Evolutionary conservation across 2,329 filamentous ascomycete genomes (phyloP), one percentile per base, ranked within the genome.

Genomic region (Penicillium brasilianum): DNA sequence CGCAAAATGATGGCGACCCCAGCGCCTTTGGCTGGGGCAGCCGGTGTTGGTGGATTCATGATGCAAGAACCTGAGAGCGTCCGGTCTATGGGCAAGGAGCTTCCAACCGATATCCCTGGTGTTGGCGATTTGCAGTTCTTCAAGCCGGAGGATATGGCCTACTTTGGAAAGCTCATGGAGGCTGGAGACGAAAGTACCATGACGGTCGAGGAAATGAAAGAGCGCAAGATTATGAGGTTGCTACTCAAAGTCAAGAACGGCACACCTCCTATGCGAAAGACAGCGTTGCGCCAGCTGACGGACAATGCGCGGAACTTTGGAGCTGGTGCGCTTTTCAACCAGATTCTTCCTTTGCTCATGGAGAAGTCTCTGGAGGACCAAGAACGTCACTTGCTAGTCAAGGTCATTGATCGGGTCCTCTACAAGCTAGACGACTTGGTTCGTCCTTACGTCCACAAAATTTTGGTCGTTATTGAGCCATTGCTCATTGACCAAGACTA

Each of bases 401-500:
- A 99, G 82, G 96, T 99, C 71, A 98, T 99, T 72, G 96, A 99
- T 76, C 90, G 95, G 79, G 93, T 99, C 62, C 87, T 99, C 7
- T 99, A 98, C 85, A 99, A 99, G 81, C 87, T 99, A 25, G 95
- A 98, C 75, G 95, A 99, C 71, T 85, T 98, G 66, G 95, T 99
- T 57, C 88, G 95, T 43, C 95, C 95, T 22, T 99, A 94, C 66
- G 94, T 97, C 16, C 96, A 99, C 82, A 98, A 98, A 82, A 99
- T 99, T 64, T 80, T 99, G 60, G 95, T 99, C 56, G 95, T 99
- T 74, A 99, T 99, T 71, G 96, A 99, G 78, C 95, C 95, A n/a
- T 84, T 99, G 53, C 90, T 99, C 67, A 99, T 99, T 72, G 96
- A 99, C 74, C 95, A 99, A 81, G 96, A 99, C 80, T 99, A 99